Base-by-base conservation (phyloP, 768 basidiomycete genomes). In the Podaxis rugospora region DNA sequence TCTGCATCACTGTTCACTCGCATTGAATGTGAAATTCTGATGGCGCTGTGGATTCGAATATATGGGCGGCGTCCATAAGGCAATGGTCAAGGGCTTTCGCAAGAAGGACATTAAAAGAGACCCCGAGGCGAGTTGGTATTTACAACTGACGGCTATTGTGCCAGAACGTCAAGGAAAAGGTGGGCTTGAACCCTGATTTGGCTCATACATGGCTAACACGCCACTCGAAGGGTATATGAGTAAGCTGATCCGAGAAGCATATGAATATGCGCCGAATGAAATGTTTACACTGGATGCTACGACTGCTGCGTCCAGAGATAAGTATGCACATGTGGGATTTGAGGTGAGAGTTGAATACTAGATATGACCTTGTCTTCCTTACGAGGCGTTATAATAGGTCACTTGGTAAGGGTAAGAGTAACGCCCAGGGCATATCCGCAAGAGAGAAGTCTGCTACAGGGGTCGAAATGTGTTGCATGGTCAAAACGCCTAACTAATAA, bases 241-340 rank as follows among this genome's bases (percentile, higher is more conserved):
- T 7, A 61, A 67, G 35, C 64, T 75, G 18, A 62, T 74, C 5
- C 67, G 69, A 18, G 74, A 75, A 51, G 67, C 64, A 11, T 70
- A 67, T 55, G 63, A 63, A 0, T 49, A 70, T 64, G 64, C 70
- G 1, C 69, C 71, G 4, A 25, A 65, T 18, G 59, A 51, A 9
- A 66, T 63, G 7, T 71, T 67, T 57, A 69, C 63, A 0, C 61
- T 75, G 2, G 71, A 74, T 57, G 71, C 72, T 6, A 71, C 71
- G 11, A 69, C 71, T 0, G 16, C 66, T 7, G 68, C 68, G 42
- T 69, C 68, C 18, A 65, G 70, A 51, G 70, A 72, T 59, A 69
- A 66, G 55, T 75, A 74, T 65, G 51, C 62, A 4, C 74, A 71
- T 59, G 44, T 72, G 2, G 72, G 74, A 3, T 75, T 69, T 55